phyloP scores from a whole-genome alignment of 768 basidiomycete genomes.

The Grammothele lineata region DNA sequence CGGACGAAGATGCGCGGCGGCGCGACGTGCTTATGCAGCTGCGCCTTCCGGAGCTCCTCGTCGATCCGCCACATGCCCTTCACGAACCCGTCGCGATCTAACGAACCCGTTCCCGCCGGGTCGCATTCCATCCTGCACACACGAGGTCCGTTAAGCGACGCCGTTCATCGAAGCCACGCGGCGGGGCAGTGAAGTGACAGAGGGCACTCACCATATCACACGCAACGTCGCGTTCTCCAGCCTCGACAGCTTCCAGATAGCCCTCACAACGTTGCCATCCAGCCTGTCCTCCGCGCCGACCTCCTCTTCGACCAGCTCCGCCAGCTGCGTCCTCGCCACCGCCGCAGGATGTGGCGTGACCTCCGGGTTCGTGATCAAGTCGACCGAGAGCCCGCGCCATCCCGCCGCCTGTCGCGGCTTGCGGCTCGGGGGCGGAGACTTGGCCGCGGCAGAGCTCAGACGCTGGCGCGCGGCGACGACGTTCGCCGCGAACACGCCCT shows the following conservation, averaged over 20 bases:
- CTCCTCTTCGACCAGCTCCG: constrained; percentile 30
- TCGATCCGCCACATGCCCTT: constrained; percentile 87
- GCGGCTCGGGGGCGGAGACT: constrained; percentile 29
- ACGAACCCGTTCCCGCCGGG: constrained; percentile 44
- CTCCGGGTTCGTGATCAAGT: constrained; percentile 49
- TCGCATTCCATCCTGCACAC: constrained; percentile 72
- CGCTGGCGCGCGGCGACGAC: constrained; percentile 44
- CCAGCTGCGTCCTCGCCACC: background rate
- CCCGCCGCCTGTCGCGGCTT: constrained; percentile 57
- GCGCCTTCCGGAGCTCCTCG: constrained; percentile 68
- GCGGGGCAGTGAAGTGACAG: background rate
- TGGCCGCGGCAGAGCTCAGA: constrained; percentile 22
- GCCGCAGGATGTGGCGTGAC: background rate
- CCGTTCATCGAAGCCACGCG: no score
- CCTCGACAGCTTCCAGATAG: constrained; percentile 61
- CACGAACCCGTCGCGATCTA: constrained; percentile 64
- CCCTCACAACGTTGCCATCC: constrained; percentile 50
- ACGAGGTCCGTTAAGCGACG: no score
- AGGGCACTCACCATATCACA: constrained; percentile 59
- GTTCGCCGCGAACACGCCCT: constrained; percentile 61
- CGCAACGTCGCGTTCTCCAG: constrained; percentile 48
- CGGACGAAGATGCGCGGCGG: constrained; percentile 6
- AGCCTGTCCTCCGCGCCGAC: constrained; percentile 45
- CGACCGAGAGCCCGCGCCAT: constrained; percentile 71
- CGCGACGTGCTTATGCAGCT: constrained; percentile 23